Conservation (phyloP, 2,329 filamentous ascomycete genomes). For the Myriosclerotinia scirpicola region DNA sequence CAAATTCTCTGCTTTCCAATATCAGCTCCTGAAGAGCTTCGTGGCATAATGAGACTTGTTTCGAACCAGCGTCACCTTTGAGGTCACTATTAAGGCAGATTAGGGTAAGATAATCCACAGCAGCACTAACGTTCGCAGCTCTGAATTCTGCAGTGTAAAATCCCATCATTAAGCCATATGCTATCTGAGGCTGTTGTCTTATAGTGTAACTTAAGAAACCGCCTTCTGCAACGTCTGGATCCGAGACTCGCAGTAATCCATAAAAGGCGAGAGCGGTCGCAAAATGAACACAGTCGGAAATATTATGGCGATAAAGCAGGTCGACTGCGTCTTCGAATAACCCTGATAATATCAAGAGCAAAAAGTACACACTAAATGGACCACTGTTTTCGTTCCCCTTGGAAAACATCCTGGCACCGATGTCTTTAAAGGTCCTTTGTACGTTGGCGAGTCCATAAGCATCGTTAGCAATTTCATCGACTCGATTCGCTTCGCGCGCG, state of each 20-base stretch:
- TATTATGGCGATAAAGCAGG: constrained; percentile 88
- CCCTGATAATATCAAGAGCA: constrained; percentile 84
- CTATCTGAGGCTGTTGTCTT: constrained; percentile 75
- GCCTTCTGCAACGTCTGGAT: constrained; percentile 71
- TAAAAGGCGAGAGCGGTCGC: constrained; percentile 87
- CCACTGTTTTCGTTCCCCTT: constrained; percentile 71
- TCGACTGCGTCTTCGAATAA: constrained; percentile 93
- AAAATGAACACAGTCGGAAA: constrained; percentile 93
- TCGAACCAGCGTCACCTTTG: constrained; percentile 68
- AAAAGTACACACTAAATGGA: constrained; percentile 88
- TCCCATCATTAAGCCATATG: constrained; percentile 90
- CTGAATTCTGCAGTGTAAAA: constrained; percentile 97
- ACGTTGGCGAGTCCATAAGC: constrained; percentile 67
- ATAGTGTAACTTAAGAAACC: constrained; percentile 68
- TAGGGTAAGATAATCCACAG: constrained; percentile 88
- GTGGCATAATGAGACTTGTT: constrained; percentile 81
- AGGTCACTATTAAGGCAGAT: constrained; percentile 91
- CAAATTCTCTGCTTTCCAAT: constrained; percentile 95
- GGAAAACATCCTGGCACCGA: constrained; percentile 87
- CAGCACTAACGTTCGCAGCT: constrained; percentile 81
- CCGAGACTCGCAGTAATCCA: constrained; percentile 81
- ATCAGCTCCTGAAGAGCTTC: constrained; percentile 91
- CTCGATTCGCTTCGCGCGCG: constrained; percentile 63
- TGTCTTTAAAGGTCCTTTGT: constrained; percentile 78
- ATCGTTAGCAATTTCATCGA: constrained; percentile 64